A percentile compares a stretch with the other conserved stretches of the same genome.
Evolutionary conservation across 139 green algal species (phyloP).

Genomic region (Chlorella sp.): DNA sequence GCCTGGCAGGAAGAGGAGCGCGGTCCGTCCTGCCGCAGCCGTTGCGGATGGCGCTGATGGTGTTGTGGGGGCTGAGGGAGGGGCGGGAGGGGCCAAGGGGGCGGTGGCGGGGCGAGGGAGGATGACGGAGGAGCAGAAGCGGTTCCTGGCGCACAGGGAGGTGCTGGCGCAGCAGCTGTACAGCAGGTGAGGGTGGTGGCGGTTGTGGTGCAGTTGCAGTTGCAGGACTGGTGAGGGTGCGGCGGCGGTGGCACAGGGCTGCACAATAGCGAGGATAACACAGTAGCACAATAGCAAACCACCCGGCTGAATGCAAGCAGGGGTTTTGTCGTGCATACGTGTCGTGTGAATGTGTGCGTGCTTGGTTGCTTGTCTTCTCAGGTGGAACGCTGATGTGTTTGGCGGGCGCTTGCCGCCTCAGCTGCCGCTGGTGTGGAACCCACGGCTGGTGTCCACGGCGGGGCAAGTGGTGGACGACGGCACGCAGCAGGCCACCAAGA

Average conservation of each 20-base stretch:
- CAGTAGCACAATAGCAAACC: background rate
- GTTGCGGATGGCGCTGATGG: too few relatives aligned
- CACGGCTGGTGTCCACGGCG: conserved; percentile 37
- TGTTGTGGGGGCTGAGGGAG: too few relatives aligned
- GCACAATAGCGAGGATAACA: background rate
- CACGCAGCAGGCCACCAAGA: conserved; percentile 20
- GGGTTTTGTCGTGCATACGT: too few relatives aligned
- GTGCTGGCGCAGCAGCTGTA: background rate
- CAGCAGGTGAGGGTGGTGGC: background rate
- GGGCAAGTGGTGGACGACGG: conserved; percentile 41
- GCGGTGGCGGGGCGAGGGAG: too few relatives aligned
- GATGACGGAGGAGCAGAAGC: background rate
- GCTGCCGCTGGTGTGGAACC: conserved; percentile 53
- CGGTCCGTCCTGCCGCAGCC: too few relatives aligned
- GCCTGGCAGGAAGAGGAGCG: too few relatives aligned
- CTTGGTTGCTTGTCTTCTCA: background rate
- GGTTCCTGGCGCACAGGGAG: background rate
- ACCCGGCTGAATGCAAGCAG: background rate
- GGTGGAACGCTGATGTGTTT: conserved; percentile 51
- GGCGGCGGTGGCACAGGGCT: background rate
- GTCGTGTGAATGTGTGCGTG: too few relatives aligned
- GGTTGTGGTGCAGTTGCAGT: background rate
- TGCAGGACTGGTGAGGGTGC: background rate
- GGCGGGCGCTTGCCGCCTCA: conserved; percentile 27
- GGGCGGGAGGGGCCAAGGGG: too few relatives aligned